Conservation (phyloP, 225 moss, liverwort and hornwort species). For the Thuidium tamariscinum region DNA sequence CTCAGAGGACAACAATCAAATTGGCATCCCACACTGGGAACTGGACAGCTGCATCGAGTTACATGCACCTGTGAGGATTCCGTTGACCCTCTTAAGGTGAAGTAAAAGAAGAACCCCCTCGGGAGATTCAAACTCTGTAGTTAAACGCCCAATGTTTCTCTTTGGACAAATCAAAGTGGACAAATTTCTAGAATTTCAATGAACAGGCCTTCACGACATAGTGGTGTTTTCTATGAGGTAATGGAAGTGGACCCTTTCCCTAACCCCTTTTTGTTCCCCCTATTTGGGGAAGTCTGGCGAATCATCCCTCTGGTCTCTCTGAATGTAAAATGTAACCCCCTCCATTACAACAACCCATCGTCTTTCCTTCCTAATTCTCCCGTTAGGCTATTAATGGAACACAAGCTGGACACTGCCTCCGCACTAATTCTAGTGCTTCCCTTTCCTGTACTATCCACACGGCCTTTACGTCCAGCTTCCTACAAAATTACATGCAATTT, state of each 20-base stretch:
- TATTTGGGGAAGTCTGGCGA: conserved; percentile 14
- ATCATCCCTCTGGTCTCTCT: conserved; percentile 13
- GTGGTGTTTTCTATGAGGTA: conserved; percentile 19
- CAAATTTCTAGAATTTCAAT: conserved; percentile 42
- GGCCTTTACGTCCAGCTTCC: conserved; percentile 5
- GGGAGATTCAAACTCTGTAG: conserved; percentile 17
- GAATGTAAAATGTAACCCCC: conserved; percentile 7
- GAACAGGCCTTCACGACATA: conserved; percentile 22
- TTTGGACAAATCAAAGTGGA: conserved; percentile 28
- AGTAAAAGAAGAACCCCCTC: not conserved
- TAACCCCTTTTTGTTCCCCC: conserved; percentile 2
- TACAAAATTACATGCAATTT: conserved; percentile 30
- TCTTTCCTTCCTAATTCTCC: conserved; percentile 20
- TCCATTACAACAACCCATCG: conserved; percentile 18
- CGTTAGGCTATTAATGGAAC: conserved; percentile 28
- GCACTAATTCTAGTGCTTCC: conserved; percentile 17
- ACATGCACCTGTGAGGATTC: conserved; percentile 5
- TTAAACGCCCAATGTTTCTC: conserved; percentile 12
- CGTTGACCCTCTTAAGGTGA: not conserved
- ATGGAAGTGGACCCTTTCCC: conserved; percentile 19
- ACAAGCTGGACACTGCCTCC: conserved; percentile 27
- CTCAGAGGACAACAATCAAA: conserved; percentile 28
- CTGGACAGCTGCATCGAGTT: conserved; percentile 31
- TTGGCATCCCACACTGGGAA: conserved; percentile 36
- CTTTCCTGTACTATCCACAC: conserved; percentile 18